These are phyloP conservation scores for Colletotrichum sp. DNA, from an alignment of 2,329 filamentous ascomycete genomes.

Conservation along the genomic window DNA sequence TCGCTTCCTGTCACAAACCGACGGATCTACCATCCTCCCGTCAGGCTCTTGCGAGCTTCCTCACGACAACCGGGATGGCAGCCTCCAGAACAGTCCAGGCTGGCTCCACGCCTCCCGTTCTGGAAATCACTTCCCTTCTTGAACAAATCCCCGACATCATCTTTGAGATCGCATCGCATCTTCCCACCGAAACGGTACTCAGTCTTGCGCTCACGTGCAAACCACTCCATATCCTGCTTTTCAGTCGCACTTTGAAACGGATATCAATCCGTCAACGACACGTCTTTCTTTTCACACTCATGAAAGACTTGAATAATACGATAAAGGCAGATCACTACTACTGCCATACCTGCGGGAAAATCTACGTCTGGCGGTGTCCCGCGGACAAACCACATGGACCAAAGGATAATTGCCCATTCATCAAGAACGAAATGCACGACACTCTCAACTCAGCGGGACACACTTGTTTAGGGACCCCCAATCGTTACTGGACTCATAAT, in stretches of 20 bases:
- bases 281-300: background rate
- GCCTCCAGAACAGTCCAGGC: background rate
- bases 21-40: background rate
- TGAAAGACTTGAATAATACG: background rate
- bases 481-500: background rate
- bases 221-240: conserved; percentile 7
- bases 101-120: background rate
- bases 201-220: conserved; percentile 11
- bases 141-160: conserved; percentile 9
- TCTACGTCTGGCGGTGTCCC: background rate
- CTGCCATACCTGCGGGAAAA: conserved; percentile 1
- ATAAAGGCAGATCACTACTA: background rate
- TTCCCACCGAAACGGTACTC: conserved; percentile 7
- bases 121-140: background rate
- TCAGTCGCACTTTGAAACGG: background rate
- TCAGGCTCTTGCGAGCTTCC: background rate
- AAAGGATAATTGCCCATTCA: background rate
- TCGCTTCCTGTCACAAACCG: background rate
- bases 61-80: background rate
- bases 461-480: background rate
- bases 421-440: background rate
- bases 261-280: background rate
- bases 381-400: background rate
- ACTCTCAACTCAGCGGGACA: background rate
- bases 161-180: conserved; percentile 11